Conservation (phyloP, 2,329 filamentous ascomycete genomes). For the Clathrospora elynae region DNA sequence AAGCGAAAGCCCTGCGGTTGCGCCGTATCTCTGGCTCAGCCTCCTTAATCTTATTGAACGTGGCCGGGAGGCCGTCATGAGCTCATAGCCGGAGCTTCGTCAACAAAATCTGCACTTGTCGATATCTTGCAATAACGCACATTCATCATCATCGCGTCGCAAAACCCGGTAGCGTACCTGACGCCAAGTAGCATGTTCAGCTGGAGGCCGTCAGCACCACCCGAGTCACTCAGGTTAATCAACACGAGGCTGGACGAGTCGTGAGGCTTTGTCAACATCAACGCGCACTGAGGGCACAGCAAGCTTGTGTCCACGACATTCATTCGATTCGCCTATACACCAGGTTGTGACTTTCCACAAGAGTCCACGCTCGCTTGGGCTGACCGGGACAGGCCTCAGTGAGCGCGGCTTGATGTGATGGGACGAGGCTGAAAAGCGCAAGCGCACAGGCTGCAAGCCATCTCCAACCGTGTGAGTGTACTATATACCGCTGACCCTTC, state of each 20-base stretch:
- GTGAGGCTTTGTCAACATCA: conserved; percentile 3
- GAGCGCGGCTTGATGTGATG: conserved; percentile 16
- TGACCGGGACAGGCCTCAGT: conserved; percentile 1
- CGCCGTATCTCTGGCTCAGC: conserved; percentile 25
- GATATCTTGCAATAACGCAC: no score
- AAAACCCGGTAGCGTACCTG: background rate
- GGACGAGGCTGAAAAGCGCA: conserved; percentile 22
- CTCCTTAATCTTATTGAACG: conserved; percentile 5
- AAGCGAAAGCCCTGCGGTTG: conserved; percentile 11
- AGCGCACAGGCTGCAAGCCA: conserved; percentile 21
- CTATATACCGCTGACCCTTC: background rate
- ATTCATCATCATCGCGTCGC: background rate
- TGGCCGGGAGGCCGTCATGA: background rate
- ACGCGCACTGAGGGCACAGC: conserved; percentile 1
- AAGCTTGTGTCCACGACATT: conserved; percentile 11
- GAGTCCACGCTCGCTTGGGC: conserved; percentile 2
- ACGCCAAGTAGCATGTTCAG: conserved; percentile 1
- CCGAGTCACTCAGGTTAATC: conserved; percentile 5
- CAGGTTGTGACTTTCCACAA: conserved; percentile 2
- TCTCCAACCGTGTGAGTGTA: conserved; percentile 20
- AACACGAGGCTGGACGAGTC: conserved; percentile 12
- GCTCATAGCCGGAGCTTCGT: background rate
- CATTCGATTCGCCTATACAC: background rate
- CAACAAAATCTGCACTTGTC: no score
- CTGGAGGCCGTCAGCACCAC: conserved; percentile 3